Evolutionary conservation across 176 grass and related monocot genomes (phyloP).

Genomic region (Areca catechu): DNA sequence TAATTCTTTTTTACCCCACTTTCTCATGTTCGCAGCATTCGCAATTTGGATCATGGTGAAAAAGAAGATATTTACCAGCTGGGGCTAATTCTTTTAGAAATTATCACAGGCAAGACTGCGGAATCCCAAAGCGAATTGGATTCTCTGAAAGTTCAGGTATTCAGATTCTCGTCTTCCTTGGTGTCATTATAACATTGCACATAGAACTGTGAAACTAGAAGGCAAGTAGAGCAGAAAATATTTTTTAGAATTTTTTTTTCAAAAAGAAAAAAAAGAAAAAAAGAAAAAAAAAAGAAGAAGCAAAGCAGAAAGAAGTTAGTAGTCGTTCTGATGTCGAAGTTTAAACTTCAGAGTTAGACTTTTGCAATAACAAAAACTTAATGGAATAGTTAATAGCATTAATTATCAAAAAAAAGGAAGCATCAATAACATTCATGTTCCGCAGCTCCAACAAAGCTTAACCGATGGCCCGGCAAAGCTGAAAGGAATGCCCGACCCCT

Average conservation of each 20-base stretch:
- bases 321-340: no score
- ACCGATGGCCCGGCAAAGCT: conserved; percentile 36
- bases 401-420: no score
- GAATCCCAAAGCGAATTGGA: conserved; percentile 41
- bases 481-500: conserved; percentile 45
- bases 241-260: no score
- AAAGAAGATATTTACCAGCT: conserved; percentile 75
- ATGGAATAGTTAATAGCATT: no score
- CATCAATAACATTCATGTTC: not conserved
- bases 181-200: no score
- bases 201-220: not conserved
- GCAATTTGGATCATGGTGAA: conserved; percentile 33
- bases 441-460: conserved; percentile 40
- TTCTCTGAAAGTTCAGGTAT: conserved; percentile 50
- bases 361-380: no score
- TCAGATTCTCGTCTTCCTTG: not conserved
- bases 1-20: not conserved
- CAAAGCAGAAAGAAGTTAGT: no score
- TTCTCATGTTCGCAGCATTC: conserved; percentile 24
- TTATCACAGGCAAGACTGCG: conserved; percentile 66
- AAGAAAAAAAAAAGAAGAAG: no score
- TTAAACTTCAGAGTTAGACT: no score
- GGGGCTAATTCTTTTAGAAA: conserved; percentile 81
- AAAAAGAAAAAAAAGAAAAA: no score
- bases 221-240: no score